phyloP scores from a whole-genome alignment of 257 asterid species.

The Handroanthus guayacan region DNA sequence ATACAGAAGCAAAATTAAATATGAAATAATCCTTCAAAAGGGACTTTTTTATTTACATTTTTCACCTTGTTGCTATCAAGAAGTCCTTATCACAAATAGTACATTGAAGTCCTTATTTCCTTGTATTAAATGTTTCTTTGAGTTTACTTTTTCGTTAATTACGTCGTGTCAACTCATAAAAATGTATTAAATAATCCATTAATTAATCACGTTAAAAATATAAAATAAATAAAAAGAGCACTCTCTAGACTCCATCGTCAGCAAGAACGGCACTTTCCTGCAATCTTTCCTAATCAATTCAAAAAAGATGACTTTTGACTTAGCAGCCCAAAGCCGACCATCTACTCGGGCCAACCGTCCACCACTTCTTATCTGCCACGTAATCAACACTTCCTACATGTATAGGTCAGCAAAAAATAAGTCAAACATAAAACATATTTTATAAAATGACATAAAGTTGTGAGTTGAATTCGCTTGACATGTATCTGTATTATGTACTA shows the following conservation, averaged over 20 bases:
- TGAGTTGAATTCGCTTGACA: too few species aligned
- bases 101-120: too few species aligned
- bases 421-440: too few species aligned
- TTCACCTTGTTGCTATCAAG: too few species aligned
- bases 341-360: constrained; percentile 17
- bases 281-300: background rate
- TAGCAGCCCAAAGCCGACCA: constrained; percentile 53
- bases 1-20: too few species aligned
- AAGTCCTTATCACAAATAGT: too few species aligned
- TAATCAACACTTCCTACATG: background rate
- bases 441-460: too few species aligned
- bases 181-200: background rate
- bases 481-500: too few species aligned
- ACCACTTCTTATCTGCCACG: constrained; percentile 62
- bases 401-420: background rate
- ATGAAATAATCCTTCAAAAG: too few species aligned
- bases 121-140: too few species aligned
- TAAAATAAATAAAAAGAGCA: background rate
- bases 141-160: background rate
- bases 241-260: background rate
- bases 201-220: background rate
- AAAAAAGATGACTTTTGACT: constrained; percentile 40
- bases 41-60: too few species aligned
- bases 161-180: background rate
- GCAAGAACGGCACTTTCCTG: background rate